A percentile compares a stretch with the other conserved stretches of the same genome.
Conservation (phyloP, 495 filamentous ascomycete genomes). For the Thozetella sp. region DNA sequence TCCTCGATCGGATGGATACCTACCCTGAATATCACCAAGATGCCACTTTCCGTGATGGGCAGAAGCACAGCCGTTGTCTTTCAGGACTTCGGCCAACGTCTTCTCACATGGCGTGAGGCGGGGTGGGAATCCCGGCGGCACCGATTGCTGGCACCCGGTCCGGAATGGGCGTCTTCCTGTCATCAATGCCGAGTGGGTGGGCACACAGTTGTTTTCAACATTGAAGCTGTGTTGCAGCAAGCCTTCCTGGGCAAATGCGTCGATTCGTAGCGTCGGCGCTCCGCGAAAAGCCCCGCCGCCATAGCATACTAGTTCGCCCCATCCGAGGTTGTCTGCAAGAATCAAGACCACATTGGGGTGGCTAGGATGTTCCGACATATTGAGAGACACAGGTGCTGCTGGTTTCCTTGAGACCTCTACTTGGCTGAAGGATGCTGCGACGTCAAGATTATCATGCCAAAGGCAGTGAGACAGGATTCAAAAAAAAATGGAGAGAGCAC, state of each 20-base stretch:
- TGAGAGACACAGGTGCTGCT: no score
- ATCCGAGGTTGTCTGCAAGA: slow-evolving; percentile 4
- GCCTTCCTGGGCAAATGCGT: neutral
- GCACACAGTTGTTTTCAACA: neutral
- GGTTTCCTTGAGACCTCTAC: no score
- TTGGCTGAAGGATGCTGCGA: no score
- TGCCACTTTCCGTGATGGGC: neutral
- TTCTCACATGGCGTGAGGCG: neutral
- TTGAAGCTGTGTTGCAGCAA: neutral
- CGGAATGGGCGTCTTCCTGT: neutral
- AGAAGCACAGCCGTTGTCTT: neutral
- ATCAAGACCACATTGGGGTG: neutral
- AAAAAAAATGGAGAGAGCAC: no score
- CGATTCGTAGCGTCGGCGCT: neutral
- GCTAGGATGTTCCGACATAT: neutral
- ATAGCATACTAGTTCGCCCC: slow-evolving; percentile 5
- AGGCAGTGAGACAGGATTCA: no score
- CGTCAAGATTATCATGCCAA: no score
- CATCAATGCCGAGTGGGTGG: neutral
- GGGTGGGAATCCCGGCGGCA: neutral
- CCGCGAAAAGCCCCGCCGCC: slow-evolving; percentile 1
- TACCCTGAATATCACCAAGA: neutral
- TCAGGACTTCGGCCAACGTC: neutral
- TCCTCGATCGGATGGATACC: neutral
- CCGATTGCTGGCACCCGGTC: neutral